Base-by-base conservation (phyloP, 345 rosid genomes). In the Rhizophora mangle region DNA sequence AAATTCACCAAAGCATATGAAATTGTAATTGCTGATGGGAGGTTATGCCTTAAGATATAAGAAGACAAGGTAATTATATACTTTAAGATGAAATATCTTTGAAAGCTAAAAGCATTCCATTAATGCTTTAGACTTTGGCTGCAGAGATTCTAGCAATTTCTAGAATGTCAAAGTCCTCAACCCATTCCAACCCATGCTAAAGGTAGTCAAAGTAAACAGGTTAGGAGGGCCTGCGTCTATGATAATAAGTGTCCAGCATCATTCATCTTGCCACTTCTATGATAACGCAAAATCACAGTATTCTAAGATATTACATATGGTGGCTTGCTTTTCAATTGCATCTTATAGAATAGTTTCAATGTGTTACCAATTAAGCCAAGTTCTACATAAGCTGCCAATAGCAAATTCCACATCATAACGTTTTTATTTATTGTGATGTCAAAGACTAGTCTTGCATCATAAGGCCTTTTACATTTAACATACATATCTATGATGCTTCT, bases 231-330 rank as follows among this genome's bases (percentile, higher is more conserved):
- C 70, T 83, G 84, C 94, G 87, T 89, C 82, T 85, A 84, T 47
- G 65, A 76, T 72, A 92, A 83, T 76, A 87, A 68, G 34, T 87
- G 85, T 80, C 78, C 72, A 24, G 96, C 96, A 67, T 85, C 89
- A 66, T 71, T 32, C 27, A 85, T 73, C 65, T 70, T 81, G 61
- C 85, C 81, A 60, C 76, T 86, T 75, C 83, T 80, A 24, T 24
- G 24, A 24, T 24, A 32, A 63, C 94, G 90, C 26, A 75, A 71
- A 68, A 88, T 76, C 64, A 84, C 75, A 18, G 86, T 84, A 75
- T 90, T 93, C 91, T 93, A 93, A 4, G 93, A 81, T 16, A 85
- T 69, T 69, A 78, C 79, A 78, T 87, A 82, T 19, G 84, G 93
- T 8, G 87, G 83, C 27, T 85, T 79, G 63, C 89, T 78, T 49